These are phyloP conservation scores for Melanogaster broomeanus DNA, from an alignment of 768 basidiomycete species.

Conservation along the genomic window DNA sequence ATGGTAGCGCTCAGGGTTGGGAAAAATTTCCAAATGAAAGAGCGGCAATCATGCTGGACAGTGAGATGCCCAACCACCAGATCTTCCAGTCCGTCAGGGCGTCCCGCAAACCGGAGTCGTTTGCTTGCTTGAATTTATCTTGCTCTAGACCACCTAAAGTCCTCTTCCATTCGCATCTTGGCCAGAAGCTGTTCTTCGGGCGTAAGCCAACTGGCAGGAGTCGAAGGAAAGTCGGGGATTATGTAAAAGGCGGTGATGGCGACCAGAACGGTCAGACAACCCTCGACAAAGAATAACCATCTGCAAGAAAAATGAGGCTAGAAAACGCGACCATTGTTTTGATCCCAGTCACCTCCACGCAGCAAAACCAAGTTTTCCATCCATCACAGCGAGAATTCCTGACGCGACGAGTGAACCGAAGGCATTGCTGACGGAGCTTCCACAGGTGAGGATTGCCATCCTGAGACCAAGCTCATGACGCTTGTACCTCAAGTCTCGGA, in stretches of 20 bases:
- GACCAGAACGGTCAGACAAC: constrained; percentile 53
- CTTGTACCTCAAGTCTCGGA: constrained; percentile 44
- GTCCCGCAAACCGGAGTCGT: constrained; percentile 48
- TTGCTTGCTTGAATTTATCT: constrained; percentile 38
- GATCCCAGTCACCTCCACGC: constrained; percentile 68
- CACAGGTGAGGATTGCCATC: constrained; percentile 67
- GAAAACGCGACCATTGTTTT: neutral
- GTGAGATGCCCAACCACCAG: constrained; percentile 72
- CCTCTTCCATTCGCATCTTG: constrained; percentile 59
- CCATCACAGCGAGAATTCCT: constrained; percentile 70
- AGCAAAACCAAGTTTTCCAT: constrained; percentile 61
- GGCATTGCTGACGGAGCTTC: constrained; percentile 75
- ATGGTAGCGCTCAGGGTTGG: constrained; percentile 75
- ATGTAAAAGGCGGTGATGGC: constrained; percentile 56
- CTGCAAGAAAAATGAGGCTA: constrained; percentile 30
- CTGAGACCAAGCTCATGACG: constrained; percentile 67
- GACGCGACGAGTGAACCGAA: constrained; percentile 81
- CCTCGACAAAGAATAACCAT: constrained; percentile 74
- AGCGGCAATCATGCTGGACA: constrained; percentile 55
- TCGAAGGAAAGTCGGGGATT: constrained; percentile 73
- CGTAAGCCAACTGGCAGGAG: constrained; percentile 59
- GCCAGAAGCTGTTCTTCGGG: constrained; percentile 56
- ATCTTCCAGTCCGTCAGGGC: constrained; percentile 77
- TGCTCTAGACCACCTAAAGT: constrained; percentile 54
- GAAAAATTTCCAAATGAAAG: constrained; percentile 81